A percentile compares a stretch with the other conserved stretches of the same genome.
phyloP scores from a whole-genome alignment of 176 grass and related monocot species.

The Musa beccarii region DNA sequence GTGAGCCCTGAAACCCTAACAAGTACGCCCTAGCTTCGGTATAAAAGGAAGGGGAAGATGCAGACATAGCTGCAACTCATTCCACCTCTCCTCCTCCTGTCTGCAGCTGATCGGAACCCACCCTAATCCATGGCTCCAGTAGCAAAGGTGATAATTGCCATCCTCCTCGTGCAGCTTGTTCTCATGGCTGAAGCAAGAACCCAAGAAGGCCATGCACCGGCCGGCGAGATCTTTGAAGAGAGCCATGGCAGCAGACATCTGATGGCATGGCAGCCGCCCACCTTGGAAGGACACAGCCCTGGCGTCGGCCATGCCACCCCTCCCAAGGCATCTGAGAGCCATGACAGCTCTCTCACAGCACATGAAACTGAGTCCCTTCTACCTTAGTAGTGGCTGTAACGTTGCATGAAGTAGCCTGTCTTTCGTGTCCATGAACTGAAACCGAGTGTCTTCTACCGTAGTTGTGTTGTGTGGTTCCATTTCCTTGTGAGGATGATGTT shows the following conservation, averaged over 20 bases:
- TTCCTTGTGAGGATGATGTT: too few species aligned
- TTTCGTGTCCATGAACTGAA: too few species aligned
- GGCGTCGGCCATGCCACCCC: slow-evolving; percentile 42
- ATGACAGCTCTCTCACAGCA: too few species aligned
- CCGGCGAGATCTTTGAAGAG: background rate
- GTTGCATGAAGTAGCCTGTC: too few species aligned
- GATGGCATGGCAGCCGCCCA: slow-evolving; percentile 1
- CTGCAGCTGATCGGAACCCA: background rate
- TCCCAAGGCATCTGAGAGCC: slow-evolving; percentile 3
- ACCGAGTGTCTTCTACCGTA: too few species aligned
- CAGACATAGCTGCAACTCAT: background rate
- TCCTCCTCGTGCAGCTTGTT: slow-evolving; percentile 36
- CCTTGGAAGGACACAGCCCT: slow-evolving; percentile 41
- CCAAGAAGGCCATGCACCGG: slow-evolving; percentile 20
- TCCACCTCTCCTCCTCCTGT: background rate
- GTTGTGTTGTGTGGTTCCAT: too few species aligned
- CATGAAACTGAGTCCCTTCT: too few species aligned
- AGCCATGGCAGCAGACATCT: background rate
- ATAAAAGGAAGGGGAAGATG: background rate
- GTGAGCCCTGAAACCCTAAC: background rate
- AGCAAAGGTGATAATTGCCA: slow-evolving; percentile 21
- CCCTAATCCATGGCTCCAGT: slow-evolving; percentile 27
- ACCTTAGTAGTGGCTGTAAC: too few species aligned
- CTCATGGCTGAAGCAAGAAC: slow-evolving; percentile 33
- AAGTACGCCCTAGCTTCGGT: background rate